A percentile compares a stretch with the other conserved stretches of the same genome.
These are phyloP conservation scores for Bryoerythrophyllum caledonicum DNA, from an alignment of 225 moss, liverwort and hornwort species.

Conservation along the genomic window DNA sequence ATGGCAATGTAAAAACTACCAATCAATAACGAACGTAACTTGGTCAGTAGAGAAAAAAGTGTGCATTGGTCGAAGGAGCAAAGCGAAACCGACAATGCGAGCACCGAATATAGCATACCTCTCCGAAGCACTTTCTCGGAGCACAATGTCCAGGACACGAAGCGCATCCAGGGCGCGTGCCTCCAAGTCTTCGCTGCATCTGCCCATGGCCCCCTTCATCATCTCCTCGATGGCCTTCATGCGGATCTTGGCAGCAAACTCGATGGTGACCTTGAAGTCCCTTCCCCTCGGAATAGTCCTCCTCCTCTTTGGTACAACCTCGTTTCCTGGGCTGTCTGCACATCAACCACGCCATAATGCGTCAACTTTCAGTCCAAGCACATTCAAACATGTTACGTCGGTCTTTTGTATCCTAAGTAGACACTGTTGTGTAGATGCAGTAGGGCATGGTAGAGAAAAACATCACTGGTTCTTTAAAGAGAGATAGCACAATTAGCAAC, in stretches of 20 bases:
- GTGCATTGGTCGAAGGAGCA: too few species aligned
- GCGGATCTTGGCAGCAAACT: constrained; percentile 71
- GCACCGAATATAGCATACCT: constrained; percentile 33
- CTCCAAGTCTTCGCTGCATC: constrained; percentile 47
- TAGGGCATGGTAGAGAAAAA: too few species aligned
- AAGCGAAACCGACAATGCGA: too few species aligned
- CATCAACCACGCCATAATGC: not conserved
- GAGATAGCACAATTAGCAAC: too few species aligned
- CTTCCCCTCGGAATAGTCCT: constrained; percentile 54
- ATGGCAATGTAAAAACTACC: too few species aligned
- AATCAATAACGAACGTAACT: too few species aligned
- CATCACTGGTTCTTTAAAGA: too few species aligned
- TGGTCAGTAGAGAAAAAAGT: too few species aligned
- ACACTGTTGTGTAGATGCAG: too few species aligned
- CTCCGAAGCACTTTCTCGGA: constrained; percentile 77
- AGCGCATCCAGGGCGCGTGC: constrained; percentile 71
- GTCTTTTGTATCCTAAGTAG: too few species aligned
- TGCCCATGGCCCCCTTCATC: constrained; percentile 51
- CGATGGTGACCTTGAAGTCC: constrained; percentile 69
- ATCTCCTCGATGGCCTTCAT: constrained; percentile 78
- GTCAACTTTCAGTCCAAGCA: too few species aligned
- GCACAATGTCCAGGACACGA: constrained; percentile 87
- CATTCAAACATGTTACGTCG: too few species aligned
- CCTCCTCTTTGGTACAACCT: constrained; percentile 43
- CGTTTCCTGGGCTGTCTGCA: constrained; percentile 46